These are phyloP conservation scores for Lipomyces oligophaga DNA, from an alignment of 805 yeast species.

Conservation along the genomic window DNA sequence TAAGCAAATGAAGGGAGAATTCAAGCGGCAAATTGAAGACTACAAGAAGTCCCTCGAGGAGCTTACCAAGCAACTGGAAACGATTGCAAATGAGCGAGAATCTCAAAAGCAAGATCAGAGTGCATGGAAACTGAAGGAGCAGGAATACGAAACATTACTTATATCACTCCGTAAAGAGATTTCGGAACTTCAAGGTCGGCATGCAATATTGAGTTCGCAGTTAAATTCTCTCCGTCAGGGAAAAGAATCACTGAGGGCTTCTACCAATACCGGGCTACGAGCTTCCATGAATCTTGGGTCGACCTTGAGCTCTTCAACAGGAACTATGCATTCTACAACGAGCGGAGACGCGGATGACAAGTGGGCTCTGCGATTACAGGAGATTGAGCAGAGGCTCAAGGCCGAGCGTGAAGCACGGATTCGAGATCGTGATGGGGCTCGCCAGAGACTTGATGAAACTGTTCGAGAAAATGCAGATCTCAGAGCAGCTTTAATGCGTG, in stretches of 20 bases:
- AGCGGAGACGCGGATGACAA: constrained; percentile 17
- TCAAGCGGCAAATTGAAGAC: constrained; percentile 2
- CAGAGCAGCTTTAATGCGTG: constrained; percentile 7
- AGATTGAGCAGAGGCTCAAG: constrained; percentile 30
- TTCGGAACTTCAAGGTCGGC: too few species aligned
- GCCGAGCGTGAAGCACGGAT: constrained; percentile 31
- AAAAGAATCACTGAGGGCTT: too few species aligned
- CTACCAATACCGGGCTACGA: too few species aligned
- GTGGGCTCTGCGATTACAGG: constrained; percentile 27
- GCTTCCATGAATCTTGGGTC: neutral
- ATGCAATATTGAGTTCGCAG: too few species aligned
- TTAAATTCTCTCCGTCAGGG: too few species aligned
- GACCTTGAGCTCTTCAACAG: constrained; percentile 13
- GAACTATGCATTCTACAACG: neutral
- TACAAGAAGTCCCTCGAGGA: constrained; percentile 1
- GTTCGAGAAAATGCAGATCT: constrained; percentile 14
- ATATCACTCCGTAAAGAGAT: neutral
- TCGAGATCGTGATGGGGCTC: constrained; percentile 30
- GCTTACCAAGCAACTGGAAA: neutral
- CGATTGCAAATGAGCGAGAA: neutral
- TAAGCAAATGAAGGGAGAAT: neutral
- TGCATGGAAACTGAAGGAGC: too few species aligned
- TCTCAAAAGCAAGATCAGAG: too few species aligned
- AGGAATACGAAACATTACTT: too few species aligned
- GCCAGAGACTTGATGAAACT: constrained; percentile 27